Conservation (phyloP, 495 filamentous ascomycete genomes). For the Tuber magnatum region DNA sequence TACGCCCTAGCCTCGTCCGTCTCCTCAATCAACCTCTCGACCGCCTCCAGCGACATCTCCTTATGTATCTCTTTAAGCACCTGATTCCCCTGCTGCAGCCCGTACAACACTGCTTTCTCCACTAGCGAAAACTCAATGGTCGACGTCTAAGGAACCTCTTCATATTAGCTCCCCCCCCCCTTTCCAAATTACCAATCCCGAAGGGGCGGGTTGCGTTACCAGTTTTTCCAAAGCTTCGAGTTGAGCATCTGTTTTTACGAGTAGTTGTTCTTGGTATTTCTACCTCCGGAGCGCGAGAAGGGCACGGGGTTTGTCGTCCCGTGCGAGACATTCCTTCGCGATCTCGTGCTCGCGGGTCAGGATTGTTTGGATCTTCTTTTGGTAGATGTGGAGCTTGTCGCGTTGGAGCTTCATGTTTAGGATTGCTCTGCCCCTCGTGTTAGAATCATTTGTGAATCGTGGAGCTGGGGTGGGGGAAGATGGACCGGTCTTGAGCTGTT, state of each 20-base stretch:
- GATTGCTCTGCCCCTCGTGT: constrained; percentile 59
- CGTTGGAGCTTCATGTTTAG: constrained; percentile 95
- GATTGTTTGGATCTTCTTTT: constrained; percentile 74
- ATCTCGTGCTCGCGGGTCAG: constrained; percentile 75
- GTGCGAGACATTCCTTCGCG: constrained; percentile 69
- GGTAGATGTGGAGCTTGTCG: constrained; percentile 92
- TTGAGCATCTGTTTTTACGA: constrained; percentile 84
- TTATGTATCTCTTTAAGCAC: constrained; percentile 84
- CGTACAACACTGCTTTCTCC: constrained; percentile 89
- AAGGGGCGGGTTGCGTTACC: constrained; percentile 5
- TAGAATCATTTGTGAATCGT: constrained; percentile 46
- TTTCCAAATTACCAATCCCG: background rate
- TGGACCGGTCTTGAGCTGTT: constrained; percentile 37
- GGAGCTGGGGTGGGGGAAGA: constrained; percentile 13
- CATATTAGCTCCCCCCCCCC: background rate
- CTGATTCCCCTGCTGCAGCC: constrained; percentile 81
- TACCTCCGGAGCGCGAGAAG: constrained; percentile 85
- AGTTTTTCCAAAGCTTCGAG: constrained; percentile 81
- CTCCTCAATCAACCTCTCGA: constrained; percentile 43
- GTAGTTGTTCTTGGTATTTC: constrained; percentile 91
- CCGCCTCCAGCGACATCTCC: constrained; percentile 78
- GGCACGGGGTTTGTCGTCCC: constrained; percentile 68
- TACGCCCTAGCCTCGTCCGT: constrained; percentile 39
- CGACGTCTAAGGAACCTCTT: constrained; percentile 46
- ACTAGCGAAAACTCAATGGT: constrained; percentile 90